phyloP scores from a whole-genome alignment of 2,329 filamentous ascomycete genomes.

The Phaeomoniella chlamydospora region DNA sequence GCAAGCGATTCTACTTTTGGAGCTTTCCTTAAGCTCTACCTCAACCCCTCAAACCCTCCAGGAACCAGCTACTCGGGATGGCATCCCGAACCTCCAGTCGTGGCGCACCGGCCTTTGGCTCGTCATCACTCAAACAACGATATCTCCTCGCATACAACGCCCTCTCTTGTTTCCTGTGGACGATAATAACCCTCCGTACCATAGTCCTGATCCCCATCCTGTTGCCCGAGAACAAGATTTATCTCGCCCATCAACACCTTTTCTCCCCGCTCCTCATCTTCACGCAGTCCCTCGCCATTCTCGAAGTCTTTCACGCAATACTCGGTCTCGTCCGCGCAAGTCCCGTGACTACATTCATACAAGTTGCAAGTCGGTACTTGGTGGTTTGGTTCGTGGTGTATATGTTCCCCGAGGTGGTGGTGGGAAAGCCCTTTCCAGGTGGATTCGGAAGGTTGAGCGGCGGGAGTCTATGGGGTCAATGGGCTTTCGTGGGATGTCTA shows the following conservation, averaged over 20 bases:
- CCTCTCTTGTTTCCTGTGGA: constrained; percentile 64
- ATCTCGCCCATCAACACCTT: constrained; percentile 29
- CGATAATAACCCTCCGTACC: constrained; percentile 57
- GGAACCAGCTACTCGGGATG: too few species aligned
- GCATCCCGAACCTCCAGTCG: background rate
- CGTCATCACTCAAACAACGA: constrained; percentile 37
- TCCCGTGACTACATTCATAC: constrained; percentile 72
- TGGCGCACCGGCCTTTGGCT: constrained; percentile 8
- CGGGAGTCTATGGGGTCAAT: constrained; percentile 7
- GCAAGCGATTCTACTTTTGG: too few species aligned
- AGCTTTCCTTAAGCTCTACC: too few species aligned
- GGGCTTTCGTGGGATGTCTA: constrained; percentile 37
- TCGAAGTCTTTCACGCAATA: constrained; percentile 74
- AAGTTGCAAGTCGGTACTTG: constrained; percentile 74
- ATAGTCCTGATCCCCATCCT: constrained; percentile 37
- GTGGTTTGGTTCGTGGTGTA: constrained; percentile 78
- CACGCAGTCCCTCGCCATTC: constrained; percentile 66
- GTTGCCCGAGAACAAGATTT: constrained; percentile 31
- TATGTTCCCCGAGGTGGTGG: constrained; percentile 54
- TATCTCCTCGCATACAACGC: constrained; percentile 84
- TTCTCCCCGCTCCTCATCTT: constrained; percentile 31
- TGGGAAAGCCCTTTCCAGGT: constrained; percentile 36
- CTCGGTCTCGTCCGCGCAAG: constrained; percentile 75
- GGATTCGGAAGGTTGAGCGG: constrained; percentile 11
- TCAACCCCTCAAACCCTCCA: too few species aligned